Percentiles rank a stretch among this genome's conserved stretches.
These are phyloP conservation scores for Marasmius fiardii DNA, from an alignment of 1,284 basidiomycete species.

Conservation along the genomic window DNA sequence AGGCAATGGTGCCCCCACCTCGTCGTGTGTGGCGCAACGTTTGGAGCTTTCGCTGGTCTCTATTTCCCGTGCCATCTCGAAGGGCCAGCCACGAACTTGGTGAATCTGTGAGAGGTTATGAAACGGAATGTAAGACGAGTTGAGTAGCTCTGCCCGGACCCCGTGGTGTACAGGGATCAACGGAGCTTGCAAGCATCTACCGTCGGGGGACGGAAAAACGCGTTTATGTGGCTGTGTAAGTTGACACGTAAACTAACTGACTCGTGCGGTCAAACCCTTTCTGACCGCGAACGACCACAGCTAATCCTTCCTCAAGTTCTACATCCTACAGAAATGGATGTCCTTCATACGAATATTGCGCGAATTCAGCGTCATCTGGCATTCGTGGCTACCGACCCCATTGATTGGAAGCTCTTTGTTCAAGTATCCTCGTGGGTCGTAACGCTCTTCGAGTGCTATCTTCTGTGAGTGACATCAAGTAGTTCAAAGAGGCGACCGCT, in stretches of 20 bases:
- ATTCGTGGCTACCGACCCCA: slow-evolving; percentile 54
- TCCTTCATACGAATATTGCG: slow-evolving; percentile 52
- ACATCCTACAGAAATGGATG: slow-evolving; percentile 42
- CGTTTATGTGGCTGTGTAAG: not conserved
- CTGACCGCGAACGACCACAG: slow-evolving; percentile 3
- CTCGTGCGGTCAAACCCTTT: not conserved
- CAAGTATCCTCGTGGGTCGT: slow-evolving; percentile 76
- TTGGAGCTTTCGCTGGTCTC: too few species aligned
- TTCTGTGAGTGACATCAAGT: slow-evolving; percentile 69
- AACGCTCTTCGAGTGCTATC: slow-evolving; percentile 81
- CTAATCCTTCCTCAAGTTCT: not conserved
- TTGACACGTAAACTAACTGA: not conserved
- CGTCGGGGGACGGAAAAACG: too few species aligned
- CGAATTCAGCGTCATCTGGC: slow-evolving; percentile 52
- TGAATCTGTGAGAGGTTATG: too few species aligned
- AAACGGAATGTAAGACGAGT: too few species aligned
- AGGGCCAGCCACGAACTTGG: too few species aligned
- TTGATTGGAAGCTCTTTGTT: slow-evolving; percentile 73
- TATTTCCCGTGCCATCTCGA: too few species aligned
- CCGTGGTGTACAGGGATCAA: too few species aligned
- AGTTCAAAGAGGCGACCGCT: too few species aligned
- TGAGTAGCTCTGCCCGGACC: too few species aligned
- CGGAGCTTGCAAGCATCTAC: too few species aligned
- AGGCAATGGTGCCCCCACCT: too few species aligned
- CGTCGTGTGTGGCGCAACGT: too few species aligned